These are phyloP conservation scores for Cutaneotrichosporon sp. DNA, from an alignment of 1,284 basidiomycete species.

Conservation along the genomic window DNA sequence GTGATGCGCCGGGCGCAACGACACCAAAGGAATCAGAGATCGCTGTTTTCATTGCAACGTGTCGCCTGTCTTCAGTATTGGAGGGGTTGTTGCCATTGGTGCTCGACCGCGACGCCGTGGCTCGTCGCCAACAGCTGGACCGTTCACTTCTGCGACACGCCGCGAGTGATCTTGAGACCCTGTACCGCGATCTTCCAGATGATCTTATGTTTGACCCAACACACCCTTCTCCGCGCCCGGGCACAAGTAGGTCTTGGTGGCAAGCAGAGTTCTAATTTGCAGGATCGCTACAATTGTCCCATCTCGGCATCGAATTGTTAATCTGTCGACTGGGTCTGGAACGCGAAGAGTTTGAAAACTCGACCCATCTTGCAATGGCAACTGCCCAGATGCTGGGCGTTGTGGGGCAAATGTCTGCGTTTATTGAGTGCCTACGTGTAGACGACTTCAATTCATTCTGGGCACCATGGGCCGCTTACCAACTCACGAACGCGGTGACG, in stretches of 20 bases:
- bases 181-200: slow-evolving; percentile 13
- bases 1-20: slow-evolving; percentile 1
- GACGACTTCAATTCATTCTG: slow-evolving; percentile 12
- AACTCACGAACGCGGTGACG: slow-evolving; percentile 15
- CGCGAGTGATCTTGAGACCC: slow-evolving; percentile 12
- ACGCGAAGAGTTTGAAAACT: slow-evolving; percentile 13
- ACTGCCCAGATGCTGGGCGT: slow-evolving; percentile 6
- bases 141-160: slow-evolving; percentile 11
- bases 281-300: slow-evolving; percentile 15
- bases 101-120: slow-evolving; percentile 8
- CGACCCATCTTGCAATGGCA: slow-evolving; percentile 3
- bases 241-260: background rate
- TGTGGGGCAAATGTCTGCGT: slow-evolving; percentile 7
- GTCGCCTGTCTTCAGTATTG: slow-evolving; percentile 10
- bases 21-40: slow-evolving; percentile 7
- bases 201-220: slow-evolving; percentile 10
- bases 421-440: slow-evolving; percentile 6
- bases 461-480: slow-evolving; percentile 14
- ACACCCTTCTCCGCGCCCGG: background rate
- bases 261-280: too few species aligned
- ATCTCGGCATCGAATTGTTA: slow-evolving; percentile 12
- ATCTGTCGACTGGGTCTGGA: slow-evolving; percentile 19
- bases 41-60: slow-evolving; percentile 14
- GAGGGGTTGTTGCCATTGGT: slow-evolving; percentile 15
- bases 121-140: slow-evolving; percentile 4